phyloP scores from a whole-genome alignment of 805 yeast genomes.

The Clavispora asparagi region DNA sequence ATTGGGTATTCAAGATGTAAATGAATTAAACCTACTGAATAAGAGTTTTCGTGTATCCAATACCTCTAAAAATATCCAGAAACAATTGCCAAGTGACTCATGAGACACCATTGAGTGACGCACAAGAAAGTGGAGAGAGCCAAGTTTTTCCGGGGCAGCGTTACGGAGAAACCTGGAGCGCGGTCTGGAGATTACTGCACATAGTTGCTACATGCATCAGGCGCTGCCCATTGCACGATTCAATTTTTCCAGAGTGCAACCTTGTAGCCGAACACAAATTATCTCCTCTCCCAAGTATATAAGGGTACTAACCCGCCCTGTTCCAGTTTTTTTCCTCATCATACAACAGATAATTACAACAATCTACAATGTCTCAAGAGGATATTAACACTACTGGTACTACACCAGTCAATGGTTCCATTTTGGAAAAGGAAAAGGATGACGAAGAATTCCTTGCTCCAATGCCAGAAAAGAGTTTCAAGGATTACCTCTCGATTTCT shows the following conservation, averaged over 20 bases:
- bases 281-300: slow-evolving; percentile 1
- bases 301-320: slow-evolving; percentile 2
- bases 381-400: slow-evolving; percentile 25
- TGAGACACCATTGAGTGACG: background rate
- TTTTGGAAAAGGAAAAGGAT: slow-evolving; percentile 20
- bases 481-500: slow-evolving; percentile 39
- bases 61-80: no score
- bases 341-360: slow-evolving; percentile 1
- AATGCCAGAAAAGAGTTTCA: slow-evolving; percentile 27
- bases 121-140: slow-evolving; percentile 6
- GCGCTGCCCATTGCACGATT: slow-evolving; percentile 1
- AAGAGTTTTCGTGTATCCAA: no score
- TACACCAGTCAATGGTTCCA: slow-evolving; percentile 27
- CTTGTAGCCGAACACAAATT: slow-evolving; percentile 1
- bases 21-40: no score
- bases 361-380: slow-evolving; percentile 18
- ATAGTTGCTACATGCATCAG: slow-evolving; percentile 5
- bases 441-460: slow-evolving; percentile 7
- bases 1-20: no score
- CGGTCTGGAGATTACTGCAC: slow-evolving; percentile 3
- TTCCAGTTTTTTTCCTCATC: slow-evolving; percentile 1
- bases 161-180: slow-evolving; percentile 19
- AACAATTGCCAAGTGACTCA: background rate
- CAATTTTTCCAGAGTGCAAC: slow-evolving; percentile 7
- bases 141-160: slow-evolving; percentile 13